Evolutionary conservation across 257 asterid genomes (phyloP), one percentile per base, ranked within the genome.

Genomic region (Fraxinus pennsylvanica): DNA sequence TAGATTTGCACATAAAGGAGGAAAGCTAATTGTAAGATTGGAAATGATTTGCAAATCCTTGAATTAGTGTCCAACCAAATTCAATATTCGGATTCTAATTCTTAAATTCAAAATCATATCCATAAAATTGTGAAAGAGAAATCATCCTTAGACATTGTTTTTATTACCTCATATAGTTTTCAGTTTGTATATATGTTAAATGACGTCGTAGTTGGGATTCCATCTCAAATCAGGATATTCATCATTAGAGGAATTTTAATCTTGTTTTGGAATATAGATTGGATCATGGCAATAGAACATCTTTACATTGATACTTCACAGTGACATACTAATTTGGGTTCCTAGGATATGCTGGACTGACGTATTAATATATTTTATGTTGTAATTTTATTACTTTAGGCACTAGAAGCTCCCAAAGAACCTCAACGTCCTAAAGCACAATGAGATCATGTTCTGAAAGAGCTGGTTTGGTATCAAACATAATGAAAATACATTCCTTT

Each of bases 381-480:
- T 79, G 75, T 47, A 27, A 27, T 80, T 25, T 25, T 25, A 25
- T 25, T 25, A 25, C 27, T 25, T 0, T 25, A 25, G 27, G 27
- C 27, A 25, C 99, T 91, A 73, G 99, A 93, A 85, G 91, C 91
- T 80, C 94, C 98, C 69, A 96, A 91, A 88, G 99, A 93, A 88
- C 99, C 97, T 75, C 89, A 76, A 59, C 98, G 98, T 66, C 96
- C 95, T 68, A 96, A 92, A 89, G 82, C 98, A 59, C 99, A 96
- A 36, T 96, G 99, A 98, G 98, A 96, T 83, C 98, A 96, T 91
- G 99, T 96, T 81, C 85, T 96, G 85, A 98, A 96, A 80, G 99
- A 96, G 94, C 93, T 96, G 99, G 94, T 79, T 81, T 96, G 99
- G 98, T 83, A 83, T 91, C 99, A 65, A 93, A 93, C 97, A 98